Evolutionary conservation across 805 yeast species (phyloP).

Genomic region (Osmozyma mogii): DNA sequence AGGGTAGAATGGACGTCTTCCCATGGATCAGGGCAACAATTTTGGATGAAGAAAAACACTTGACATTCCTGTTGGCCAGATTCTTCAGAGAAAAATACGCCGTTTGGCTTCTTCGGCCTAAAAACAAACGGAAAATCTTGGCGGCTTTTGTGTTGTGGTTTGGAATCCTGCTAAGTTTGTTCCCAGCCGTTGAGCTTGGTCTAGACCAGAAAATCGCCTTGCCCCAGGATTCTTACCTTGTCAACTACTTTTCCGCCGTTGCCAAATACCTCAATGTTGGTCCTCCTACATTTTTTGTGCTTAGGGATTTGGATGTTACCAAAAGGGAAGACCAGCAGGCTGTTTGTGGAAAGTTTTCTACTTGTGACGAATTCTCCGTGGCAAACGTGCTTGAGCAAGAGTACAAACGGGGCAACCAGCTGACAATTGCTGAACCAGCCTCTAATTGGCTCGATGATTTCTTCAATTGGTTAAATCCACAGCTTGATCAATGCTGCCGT

Average conservation of each 20-base stretch:
- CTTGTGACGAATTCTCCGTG: slow-evolving; percentile 73
- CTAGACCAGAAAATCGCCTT: slow-evolving; percentile 86
- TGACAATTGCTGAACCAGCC: slow-evolving; percentile 73
- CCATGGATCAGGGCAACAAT: slow-evolving; percentile 42
- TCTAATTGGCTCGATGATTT: slow-evolving; percentile 94
- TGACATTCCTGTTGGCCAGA: slow-evolving; percentile 10
- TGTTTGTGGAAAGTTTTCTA: slow-evolving; percentile 80
- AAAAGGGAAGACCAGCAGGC: slow-evolving; percentile 54
- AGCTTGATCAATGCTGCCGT: slow-evolving; percentile 78
- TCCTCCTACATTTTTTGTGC: slow-evolving; percentile 85
- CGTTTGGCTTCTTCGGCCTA: slow-evolving; percentile 45
- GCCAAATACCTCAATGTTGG: slow-evolving; percentile 74
- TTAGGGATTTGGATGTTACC: slow-evolving; percentile 61
- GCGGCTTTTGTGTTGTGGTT: slow-evolving; percentile 53
- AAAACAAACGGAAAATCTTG: slow-evolving; percentile 41
- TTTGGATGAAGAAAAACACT: slow-evolving; percentile 1
- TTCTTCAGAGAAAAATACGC: slow-evolving; percentile 46
- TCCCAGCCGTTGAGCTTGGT: slow-evolving; percentile 71
- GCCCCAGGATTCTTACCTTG: slow-evolving; percentile 75
- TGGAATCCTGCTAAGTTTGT: slow-evolving; percentile 56
- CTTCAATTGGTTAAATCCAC: slow-evolving; percentile 79
- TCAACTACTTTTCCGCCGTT: slow-evolving; percentile 71
- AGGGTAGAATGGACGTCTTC: slow-evolving; percentile 49
- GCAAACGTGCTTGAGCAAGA: slow-evolving; percentile 83
- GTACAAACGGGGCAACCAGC: slow-evolving; percentile 51